phyloP scores from a whole-genome alignment of 805 yeast genomes.

The Cyberlindnera mississippiensis region DNA sequence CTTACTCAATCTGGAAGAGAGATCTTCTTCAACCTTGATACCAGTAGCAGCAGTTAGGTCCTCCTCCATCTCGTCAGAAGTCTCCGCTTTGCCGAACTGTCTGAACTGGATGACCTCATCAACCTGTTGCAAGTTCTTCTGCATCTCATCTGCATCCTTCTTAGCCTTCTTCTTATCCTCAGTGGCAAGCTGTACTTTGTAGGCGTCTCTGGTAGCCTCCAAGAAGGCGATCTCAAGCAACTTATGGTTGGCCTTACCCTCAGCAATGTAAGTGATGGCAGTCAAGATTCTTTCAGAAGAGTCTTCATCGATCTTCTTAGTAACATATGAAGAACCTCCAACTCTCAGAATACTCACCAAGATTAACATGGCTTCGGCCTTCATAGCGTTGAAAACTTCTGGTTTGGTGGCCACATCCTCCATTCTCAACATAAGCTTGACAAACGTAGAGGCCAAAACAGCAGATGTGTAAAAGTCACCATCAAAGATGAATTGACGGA shows the following conservation, averaged over 20 bases:
- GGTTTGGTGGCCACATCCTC: constrained; percentile 50
- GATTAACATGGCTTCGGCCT: constrained; percentile 91
- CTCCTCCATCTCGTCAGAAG: constrained; percentile 47
- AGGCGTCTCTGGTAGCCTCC: constrained; percentile 85
- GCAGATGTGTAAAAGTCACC: constrained; percentile 93
- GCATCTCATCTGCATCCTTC: constrained; percentile 51
- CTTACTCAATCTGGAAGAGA: constrained; percentile 77
- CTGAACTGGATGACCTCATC: constrained; percentile 79
- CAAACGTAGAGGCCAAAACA: constrained; percentile 80
- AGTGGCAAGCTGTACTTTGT: constrained; percentile 59
- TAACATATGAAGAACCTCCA: constrained; percentile 68
- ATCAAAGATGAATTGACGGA: constrained; percentile 73
- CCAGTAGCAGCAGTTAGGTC: constrained; percentile 57
- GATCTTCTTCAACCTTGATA: constrained; percentile 48
- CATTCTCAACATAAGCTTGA: constrained; percentile 80
- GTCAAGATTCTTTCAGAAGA: constrained; percentile 90
- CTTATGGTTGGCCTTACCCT: constrained; percentile 45
- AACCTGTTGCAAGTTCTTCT: constrained; percentile 64
- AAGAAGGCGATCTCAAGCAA: constrained; percentile 65
- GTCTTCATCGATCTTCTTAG: constrained; percentile 88
- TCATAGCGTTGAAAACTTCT: constrained; percentile 72
- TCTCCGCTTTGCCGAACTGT: constrained; percentile 55
- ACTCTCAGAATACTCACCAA: constrained; percentile 89
- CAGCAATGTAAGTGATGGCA: constrained; percentile 77
- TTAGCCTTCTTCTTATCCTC: constrained; percentile 57